Conservation (phyloP, 331 rosid genomes). For the Malus hybrid region DNA sequence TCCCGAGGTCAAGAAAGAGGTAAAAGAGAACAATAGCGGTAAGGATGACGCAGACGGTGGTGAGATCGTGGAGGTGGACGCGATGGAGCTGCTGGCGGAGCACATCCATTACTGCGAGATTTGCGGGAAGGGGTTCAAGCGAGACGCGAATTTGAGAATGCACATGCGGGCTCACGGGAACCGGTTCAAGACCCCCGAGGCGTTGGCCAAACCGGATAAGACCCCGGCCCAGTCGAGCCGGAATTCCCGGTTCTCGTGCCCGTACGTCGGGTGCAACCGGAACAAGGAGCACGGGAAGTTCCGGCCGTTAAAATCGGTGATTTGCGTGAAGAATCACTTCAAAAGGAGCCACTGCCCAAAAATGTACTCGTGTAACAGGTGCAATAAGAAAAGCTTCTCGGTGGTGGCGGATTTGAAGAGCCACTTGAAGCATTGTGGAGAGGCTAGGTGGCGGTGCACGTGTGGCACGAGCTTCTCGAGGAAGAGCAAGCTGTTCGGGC, state of each 20-base stretch:
- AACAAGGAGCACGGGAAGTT: conserved; percentile 49
- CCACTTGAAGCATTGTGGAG: conserved; percentile 62
- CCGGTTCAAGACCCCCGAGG: conserved; percentile 52
- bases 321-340: conserved; percentile 69
- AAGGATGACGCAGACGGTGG: conserved; percentile 24
- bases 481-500: conserved; percentile 66
- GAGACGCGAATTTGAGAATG: conserved; percentile 73
- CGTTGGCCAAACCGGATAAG: conserved; percentile 42
- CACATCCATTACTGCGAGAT: conserved; percentile 64
- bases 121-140: conserved; percentile 76
- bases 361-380: conserved; percentile 49
- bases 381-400: conserved; percentile 46
- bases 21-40: background rate
- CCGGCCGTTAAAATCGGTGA: conserved; percentile 51
- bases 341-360: conserved; percentile 80
- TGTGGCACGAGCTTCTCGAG: conserved; percentile 70
- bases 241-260: conserved; percentile 50
- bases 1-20: conserved; percentile 8
- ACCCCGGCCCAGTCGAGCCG: background rate
- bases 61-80: conserved; percentile 63
- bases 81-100: conserved; percentile 50
- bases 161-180: conserved; percentile 86
- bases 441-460: conserved; percentile 57
- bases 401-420: conserved; percentile 35
- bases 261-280: conserved; percentile 50